phyloP scores from a whole-genome alignment of 257 asterid genomes.

The Solanum chilense region DNA sequence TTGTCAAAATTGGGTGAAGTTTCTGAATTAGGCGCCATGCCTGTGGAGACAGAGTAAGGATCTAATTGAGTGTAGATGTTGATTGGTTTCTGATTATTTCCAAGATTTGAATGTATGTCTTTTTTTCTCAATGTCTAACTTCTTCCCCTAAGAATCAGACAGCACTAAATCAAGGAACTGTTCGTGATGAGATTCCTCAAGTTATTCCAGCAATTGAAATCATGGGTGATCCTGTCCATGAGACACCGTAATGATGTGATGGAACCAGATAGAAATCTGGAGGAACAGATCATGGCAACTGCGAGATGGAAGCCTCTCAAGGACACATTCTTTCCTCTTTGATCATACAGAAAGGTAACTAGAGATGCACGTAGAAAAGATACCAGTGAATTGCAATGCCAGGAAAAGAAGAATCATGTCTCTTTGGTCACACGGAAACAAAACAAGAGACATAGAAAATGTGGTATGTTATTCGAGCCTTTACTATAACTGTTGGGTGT shows the following conservation, averaged over 20 bases:
- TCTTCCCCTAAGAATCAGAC: slow-evolving; percentile 17
- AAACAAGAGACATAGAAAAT: slow-evolving; percentile 28
- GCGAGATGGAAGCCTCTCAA: slow-evolving; percentile 6
- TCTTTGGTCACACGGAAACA: slow-evolving; percentile 18
- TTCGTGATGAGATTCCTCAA: slow-evolving; percentile 17
- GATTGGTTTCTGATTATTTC: neutral
- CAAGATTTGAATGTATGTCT: neutral
- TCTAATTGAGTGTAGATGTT: neutral
- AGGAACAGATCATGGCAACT: slow-evolving; percentile 30
- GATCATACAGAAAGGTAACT: too few relatives aligned
- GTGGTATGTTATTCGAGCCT: slow-evolving; percentile 28
- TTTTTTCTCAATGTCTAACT: neutral
- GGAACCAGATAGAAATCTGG: slow-evolving; percentile 48
- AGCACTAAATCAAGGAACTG: slow-evolving; percentile 4
- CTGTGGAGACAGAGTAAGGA: slow-evolving; percentile 68
- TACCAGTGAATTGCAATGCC: neutral
- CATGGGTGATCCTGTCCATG: slow-evolving; percentile 36
- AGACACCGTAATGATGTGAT: slow-evolving; percentile 14
- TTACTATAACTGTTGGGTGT: slow-evolving; percentile 40
- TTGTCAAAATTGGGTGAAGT: slow-evolving; percentile 14
- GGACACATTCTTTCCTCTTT: neutral
- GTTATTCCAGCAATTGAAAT: slow-evolving; percentile 30
- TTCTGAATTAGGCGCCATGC: slow-evolving; percentile 21
- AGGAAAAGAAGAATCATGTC: neutral
- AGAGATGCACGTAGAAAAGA: neutral